Evolutionary conservation across 345 rosid species (phyloP).

Genomic region (Euclidium syriacum): DNA sequence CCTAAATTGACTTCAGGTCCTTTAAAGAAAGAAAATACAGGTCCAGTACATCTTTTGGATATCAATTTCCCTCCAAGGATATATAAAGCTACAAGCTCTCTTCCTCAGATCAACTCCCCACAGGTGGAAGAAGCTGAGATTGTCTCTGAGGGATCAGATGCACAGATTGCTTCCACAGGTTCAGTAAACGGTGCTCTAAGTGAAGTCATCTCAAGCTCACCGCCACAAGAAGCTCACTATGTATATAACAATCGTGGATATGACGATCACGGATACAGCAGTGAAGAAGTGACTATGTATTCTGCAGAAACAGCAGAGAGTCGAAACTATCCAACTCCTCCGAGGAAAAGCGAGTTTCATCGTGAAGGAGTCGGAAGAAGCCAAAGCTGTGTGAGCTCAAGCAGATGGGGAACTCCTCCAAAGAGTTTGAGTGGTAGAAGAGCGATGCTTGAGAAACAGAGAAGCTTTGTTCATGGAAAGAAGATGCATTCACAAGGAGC

Average conservation of each 20-base stretch:
- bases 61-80: conserved; percentile 76
- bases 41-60: conserved; percentile 69
- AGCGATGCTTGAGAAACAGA: conserved; percentile 60
- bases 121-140: conserved; percentile 31
- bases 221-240: conserved; percentile 25
- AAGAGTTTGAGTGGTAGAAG: conserved; percentile 45
- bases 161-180: conserved; percentile 57
- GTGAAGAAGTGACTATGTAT: conserved; percentile 95
- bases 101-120: conserved; percentile 18
- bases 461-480: conserved; percentile 74
- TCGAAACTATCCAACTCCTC: conserved; percentile 74
- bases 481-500: conserved; percentile 70
- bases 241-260: conserved; percentile 25
- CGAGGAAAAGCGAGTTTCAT: conserved; percentile 50
- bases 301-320: conserved; percentile 99
- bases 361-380: conserved; percentile 76
- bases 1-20: conserved; percentile 66
- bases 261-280: conserved; percentile 32
- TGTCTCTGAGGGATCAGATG: conserved; percentile 30
- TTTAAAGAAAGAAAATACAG: conserved; percentile 50
- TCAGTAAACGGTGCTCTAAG: conserved; percentile 64
- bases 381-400: conserved; percentile 79
- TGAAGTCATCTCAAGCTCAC: conserved; percentile 40
- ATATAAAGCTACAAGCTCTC: conserved; percentile 33
- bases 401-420: conserved; percentile 64